These are phyloP conservation scores for Picea glauca DNA, from an alignment of 75 land plant species.

Conservation along the genomic window DNA sequence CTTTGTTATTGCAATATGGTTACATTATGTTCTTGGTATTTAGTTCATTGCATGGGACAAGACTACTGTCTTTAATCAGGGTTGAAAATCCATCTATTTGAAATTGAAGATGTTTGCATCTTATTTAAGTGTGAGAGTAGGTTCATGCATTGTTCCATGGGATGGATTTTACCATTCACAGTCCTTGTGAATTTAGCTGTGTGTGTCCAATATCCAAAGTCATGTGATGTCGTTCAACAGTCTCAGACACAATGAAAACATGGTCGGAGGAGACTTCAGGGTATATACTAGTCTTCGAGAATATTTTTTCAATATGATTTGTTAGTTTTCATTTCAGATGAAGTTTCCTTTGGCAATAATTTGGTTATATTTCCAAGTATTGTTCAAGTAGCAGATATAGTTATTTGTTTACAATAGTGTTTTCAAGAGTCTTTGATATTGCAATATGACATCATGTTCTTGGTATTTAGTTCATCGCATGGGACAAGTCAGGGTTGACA, in stretches of 20 bases:
- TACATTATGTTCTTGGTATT: no score
- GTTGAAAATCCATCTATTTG: no score
- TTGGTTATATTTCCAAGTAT: not conserved
- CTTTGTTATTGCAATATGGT: not conserved
- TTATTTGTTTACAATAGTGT: not conserved
- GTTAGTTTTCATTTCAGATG: not conserved
- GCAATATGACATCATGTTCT: not conserved
- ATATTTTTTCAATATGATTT: not conserved
- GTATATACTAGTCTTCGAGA: not conserved
- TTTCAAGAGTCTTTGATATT: not conserved
- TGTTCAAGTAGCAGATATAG: no score
- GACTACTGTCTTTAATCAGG: no score
- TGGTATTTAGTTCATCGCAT: no score
- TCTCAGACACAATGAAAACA: not conserved
- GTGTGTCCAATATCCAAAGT: not conserved
- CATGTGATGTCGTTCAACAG: not conserved
- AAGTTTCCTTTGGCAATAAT: not conserved
- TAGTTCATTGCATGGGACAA: no score
- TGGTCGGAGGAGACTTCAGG: not conserved
- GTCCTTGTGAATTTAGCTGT: not conserved
- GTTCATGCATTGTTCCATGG: conserved; percentile 15
- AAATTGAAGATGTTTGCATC: conserved; percentile 10
- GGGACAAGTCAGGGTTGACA: not conserved
- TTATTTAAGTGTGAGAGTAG: not conserved
- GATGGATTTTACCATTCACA: conserved; percentile 21